Evolutionary conservation across 352 stramenopile genomes (phyloP), one percentile per base, ranked within the genome.

Genomic region (Phytophthora niederhauseri): DNA sequence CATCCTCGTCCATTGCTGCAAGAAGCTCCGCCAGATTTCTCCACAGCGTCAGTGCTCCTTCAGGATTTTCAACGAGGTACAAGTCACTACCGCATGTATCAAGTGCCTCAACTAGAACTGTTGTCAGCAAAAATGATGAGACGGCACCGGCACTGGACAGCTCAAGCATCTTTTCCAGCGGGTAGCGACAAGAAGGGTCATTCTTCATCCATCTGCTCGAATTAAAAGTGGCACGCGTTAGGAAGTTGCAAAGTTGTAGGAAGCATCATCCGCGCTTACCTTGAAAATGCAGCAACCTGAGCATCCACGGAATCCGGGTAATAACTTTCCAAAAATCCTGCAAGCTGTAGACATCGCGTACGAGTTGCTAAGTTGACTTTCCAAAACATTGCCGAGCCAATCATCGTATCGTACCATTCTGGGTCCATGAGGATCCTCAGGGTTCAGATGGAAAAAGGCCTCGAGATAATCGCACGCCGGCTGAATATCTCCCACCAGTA

Each of bases 381-480:
- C 55, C 63, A 38, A 12, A 51, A 34, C 12, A 14, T 38, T 48
- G 22, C 17, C 17, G 8, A 36, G 5, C 52, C 51, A 6, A 19
- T 38, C 20, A 34, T 53, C 24, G 30, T 36, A 74, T 43, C 71
- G n/a, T 81, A 95, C 87, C 87, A 95, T 89, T 71, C 77, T 76
- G 34, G 80, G 62, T 15, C 75, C 84, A 50, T 94, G 87, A 2
- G 86, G 85, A 57, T 94, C 77, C 2, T 70, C 45, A 22, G 75
- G 73, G 41, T 92, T 81, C 45, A 68, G 61, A 36, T 90, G 77
- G 62, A 89, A 92, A 30, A 89, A 93, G 22, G 87, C 70, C 51
- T 95, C 88, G 9, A 95, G 64, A 45, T 87, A 86, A 68, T 95
- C 85, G 17, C 81, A 92, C 4, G 85, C 88, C 34, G 70, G 65